These are phyloP conservation scores for Dryas integrifolia DNA, from an alignment of 331 rosid genomes.

Conservation along the genomic window DNA sequence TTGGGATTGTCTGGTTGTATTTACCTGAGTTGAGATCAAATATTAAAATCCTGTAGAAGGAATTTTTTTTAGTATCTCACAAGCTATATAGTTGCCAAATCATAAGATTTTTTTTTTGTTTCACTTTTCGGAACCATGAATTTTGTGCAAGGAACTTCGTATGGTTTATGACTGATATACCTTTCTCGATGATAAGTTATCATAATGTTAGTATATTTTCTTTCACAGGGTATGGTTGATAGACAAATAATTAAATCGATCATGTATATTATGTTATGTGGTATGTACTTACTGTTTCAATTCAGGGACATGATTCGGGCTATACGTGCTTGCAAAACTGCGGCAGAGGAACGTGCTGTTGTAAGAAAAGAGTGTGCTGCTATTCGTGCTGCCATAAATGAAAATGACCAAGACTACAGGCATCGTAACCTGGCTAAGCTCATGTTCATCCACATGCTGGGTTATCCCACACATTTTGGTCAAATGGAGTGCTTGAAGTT, in stretches of 20 bases:
- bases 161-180: not conserved
- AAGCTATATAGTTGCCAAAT: not conserved
- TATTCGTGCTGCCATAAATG: conserved; percentile 86
- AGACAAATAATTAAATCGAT: not conserved
- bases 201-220: not conserved
- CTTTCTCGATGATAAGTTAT: not conserved
- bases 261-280: not conserved
- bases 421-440: conserved; percentile 98
- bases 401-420: conserved; percentile 84
- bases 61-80: not conserved
- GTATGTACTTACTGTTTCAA: conserved; percentile 14
- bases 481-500: conserved; percentile 99
- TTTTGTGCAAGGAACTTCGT: not conserved
- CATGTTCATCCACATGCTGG: conserved; percentile 99
- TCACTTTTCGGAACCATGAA: not conserved
- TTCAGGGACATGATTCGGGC: conserved; percentile 99
- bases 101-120: not conserved
- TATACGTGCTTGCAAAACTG: conserved; percentile 97
- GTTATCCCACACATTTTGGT: conserved; percentile 99
- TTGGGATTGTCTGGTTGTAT: not conserved
- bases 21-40: not conserved
- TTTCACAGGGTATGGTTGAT: not conserved
- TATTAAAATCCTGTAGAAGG: not conserved
- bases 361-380: conserved; percentile 99
- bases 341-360: conserved; percentile 97